Percentiles rank a stretch among this genome's conserved stretches.
Evolutionary conservation across 2,329 filamentous ascomycete species (phyloP).

Genomic region (Botryosphaeria dothidea): DNA sequence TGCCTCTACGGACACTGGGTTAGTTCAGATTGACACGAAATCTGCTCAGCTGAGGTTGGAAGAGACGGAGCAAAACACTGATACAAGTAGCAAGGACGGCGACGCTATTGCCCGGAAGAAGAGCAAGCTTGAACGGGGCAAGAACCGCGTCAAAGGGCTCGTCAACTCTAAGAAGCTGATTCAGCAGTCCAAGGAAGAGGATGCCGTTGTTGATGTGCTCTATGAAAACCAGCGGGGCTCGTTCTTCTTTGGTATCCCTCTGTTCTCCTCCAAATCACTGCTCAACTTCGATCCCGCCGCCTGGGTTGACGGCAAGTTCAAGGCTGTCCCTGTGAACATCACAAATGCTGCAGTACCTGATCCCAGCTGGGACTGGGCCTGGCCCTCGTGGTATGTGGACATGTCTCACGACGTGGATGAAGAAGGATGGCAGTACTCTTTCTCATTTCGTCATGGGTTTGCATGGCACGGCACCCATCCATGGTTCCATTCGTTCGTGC

Average conservation of each 20-base stretch:
- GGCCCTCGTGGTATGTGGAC: constrained; percentile 71
- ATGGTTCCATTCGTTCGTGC: constrained; percentile 96
- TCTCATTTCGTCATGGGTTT: constrained; percentile 65
- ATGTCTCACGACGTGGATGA: constrained; percentile 83
- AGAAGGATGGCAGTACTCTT: constrained; percentile 95
- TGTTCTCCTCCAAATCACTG: constrained; percentile 86
- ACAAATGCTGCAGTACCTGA: constrained; percentile 90
- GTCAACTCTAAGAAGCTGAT: constrained; percentile 32
- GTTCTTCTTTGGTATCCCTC: constrained; percentile 82
- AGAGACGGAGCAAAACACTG: constrained; percentile 1
- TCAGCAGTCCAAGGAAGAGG: constrained; percentile 31
- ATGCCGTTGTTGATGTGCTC: constrained; percentile 69
- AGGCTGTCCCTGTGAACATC: constrained; percentile 66
- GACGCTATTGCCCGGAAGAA: constrained; percentile 21
- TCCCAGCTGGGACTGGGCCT: constrained; percentile 90
- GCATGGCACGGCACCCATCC: constrained; percentile 82
- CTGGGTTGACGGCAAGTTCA: constrained; percentile 71
- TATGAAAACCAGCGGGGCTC: constrained; percentile 95
- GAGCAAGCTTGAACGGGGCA: constrained; percentile 32
- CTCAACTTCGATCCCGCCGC: constrained; percentile 81
- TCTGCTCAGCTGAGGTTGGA: not conserved
- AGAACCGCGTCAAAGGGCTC: constrained; percentile 17
- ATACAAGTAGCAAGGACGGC: constrained; percentile 2
- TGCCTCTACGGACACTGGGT: not conserved
- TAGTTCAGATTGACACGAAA: constrained; percentile 16